Conservation (phyloP, 179 eudicot genomes). For the Beta macrorhiza region DNA sequence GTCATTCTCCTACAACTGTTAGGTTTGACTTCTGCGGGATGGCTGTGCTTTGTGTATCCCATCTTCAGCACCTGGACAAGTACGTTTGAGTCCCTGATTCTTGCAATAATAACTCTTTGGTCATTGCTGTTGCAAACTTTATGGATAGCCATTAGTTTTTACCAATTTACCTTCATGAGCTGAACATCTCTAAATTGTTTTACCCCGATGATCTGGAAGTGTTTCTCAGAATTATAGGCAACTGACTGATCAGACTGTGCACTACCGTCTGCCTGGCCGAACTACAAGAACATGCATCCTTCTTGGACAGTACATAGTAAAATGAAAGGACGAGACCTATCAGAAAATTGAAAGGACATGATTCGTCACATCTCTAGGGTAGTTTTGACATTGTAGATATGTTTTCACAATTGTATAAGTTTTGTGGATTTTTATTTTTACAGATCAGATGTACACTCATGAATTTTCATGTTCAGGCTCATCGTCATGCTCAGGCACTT, state of each 20-base stretch:
- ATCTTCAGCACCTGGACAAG: background rate
- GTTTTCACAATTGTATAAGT: no score
- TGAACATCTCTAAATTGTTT: background rate
- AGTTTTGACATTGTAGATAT: no score
- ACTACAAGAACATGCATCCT: background rate
- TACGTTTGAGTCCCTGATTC: background rate
- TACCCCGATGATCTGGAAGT: background rate
- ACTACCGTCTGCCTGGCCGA: background rate
- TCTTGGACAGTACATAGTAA: background rate
- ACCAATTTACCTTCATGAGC: background rate
- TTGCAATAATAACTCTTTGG: background rate
- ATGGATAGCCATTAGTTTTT: background rate
- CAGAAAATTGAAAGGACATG: background rate
- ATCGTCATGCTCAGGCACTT: no score
- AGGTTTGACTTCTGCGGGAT: background rate
- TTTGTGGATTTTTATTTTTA: no score
- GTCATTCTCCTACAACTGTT: background rate
- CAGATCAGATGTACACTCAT: no score
- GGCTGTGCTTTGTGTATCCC: conserved; percentile 1
- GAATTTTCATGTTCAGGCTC: no score
- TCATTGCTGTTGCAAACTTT: background rate
- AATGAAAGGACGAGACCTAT: background rate
- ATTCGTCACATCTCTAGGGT: no score
- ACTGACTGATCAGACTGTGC: background rate
- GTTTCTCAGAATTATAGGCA: no score